phyloP scores from a whole-genome alignment of 139 green algal species.

The Volvox reticuliferus region DNA sequence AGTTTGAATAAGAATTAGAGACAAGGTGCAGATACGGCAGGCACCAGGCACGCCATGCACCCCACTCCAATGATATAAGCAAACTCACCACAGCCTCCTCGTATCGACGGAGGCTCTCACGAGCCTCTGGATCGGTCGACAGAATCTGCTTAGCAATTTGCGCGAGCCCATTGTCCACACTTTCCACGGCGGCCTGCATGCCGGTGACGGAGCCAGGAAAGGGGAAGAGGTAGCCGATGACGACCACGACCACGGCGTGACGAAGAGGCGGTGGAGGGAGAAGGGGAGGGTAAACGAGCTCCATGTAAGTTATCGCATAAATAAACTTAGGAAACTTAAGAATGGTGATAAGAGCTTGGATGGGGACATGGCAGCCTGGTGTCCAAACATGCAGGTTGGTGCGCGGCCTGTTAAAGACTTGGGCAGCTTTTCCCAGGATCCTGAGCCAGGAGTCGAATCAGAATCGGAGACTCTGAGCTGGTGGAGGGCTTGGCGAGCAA shows the following conservation, averaged over 20 bases:
- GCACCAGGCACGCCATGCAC: too few species aligned
- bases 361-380: not conserved
- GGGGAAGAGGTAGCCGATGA: not conserved
- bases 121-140: conserved; percentile 46
- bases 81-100: conserved; percentile 53
- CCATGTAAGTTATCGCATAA: not conserved
- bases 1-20: not conserved
- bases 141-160: conserved; percentile 48
- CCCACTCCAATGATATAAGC: too few species aligned
- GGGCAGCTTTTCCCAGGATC: too few species aligned
- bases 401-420: too few species aligned
- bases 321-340: not conserved
- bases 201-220: too few species aligned
- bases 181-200: not conserved
- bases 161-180: conserved; percentile 21
- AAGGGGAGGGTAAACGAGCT: not conserved
- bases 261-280: not conserved
- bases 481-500: not conserved
- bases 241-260: not conserved
- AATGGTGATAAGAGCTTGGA: not conserved
- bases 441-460: not conserved
- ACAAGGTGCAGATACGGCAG: not conserved
- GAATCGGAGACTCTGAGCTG: not conserved
- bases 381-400: not conserved
- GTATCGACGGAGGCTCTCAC: conserved; percentile 50